Percentiles rank a stretch among this genome's conserved stretches.
phyloP scores from a whole-genome alignment of 1,284 basidiomycete genomes.

The Apiotrichum mycotoxinovorans region DNA sequence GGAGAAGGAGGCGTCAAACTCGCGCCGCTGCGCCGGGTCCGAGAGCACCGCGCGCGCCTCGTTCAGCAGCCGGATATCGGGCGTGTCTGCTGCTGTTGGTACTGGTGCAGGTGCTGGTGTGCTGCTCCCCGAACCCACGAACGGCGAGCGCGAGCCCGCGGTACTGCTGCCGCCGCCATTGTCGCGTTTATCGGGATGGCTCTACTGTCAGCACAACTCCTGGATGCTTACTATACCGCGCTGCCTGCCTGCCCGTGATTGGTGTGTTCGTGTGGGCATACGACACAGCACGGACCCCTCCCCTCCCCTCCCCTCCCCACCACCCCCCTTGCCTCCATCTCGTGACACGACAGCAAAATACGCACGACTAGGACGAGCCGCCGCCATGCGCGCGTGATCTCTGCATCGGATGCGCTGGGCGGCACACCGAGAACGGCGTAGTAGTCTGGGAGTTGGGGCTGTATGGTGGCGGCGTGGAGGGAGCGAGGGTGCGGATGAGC shows the following conservation, averaged over 20 bases:
- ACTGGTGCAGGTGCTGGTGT: background rate
- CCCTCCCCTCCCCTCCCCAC: too few species aligned
- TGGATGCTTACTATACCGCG: too few species aligned
- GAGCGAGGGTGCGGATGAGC: background rate
- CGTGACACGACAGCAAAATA: background rate
- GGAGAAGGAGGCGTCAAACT: slow-evolving; percentile 22
- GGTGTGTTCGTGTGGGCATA: background rate
- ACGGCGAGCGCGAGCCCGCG: background rate
- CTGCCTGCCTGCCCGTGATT: background rate
- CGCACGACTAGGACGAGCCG: slow-evolving; percentile 39
- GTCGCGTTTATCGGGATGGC: slow-evolving; percentile 42
- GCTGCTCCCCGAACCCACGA: too few species aligned
- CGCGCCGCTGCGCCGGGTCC: slow-evolving; percentile 21
- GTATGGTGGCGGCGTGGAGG: background rate
- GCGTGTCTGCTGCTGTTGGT: background rate
- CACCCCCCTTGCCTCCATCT: too few species aligned
- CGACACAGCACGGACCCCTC: background rate
- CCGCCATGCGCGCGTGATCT: slow-evolving; percentile 44
- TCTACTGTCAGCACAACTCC: slow-evolving; percentile 24
- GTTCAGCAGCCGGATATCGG: slow-evolving; percentile 41
- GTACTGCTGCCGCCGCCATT: background rate
- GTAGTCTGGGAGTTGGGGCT: slow-evolving; percentile 28
- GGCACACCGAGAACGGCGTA: slow-evolving; percentile 40
- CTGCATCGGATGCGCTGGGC: slow-evolving; percentile 26
- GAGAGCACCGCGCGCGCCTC: slow-evolving; percentile 46